Base-by-base conservation (phyloP, 1,284 basidiomycete genomes). In the Irpex sp. region DNA sequence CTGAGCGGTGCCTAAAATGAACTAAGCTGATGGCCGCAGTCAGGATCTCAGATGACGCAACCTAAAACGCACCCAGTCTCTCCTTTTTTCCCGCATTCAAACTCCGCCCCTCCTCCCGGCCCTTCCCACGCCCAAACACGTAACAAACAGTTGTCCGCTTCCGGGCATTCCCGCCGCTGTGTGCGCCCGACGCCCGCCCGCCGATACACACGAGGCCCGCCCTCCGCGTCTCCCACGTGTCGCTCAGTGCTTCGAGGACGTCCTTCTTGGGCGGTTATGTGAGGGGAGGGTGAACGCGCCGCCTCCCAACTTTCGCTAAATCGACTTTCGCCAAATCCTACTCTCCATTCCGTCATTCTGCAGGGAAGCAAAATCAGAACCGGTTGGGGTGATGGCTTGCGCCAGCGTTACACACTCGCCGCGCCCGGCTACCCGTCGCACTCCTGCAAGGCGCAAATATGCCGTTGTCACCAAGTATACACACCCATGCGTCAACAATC, bases 11-110 rank as follows among this genome's bases (percentile, higher is more conserved):
- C 72, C 72, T 72, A 74, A 74, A 71, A 71, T 71, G 68, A 73
- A 66, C 72, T 72, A 71, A 70, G 57, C 71, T 75, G 73, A 75
- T 75, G 72, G 72, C 73, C 73, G 73, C 73, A 71, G 70, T 67
- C 68, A 71, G 67, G 69, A 75, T 75, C 73, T 70, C 54, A 72
- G 72, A 75, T 75, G 71, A 72, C 72, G 71, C 70, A 73, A 73
- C 71, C 66, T 67, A 70, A 70, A 69, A 66, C 69, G 65, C 68
- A 61, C 67, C 71, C 68, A 67, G 65, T 64, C 68, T 67, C 64
- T 44, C 56, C 62, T 67, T 66, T 67, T 61, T 66, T 64, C 62
- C 61, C 63, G 62, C 63, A 61, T 36, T 56, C 56, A 38, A 62
- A 44, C 60, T 65, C 65, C 60, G 64, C 61, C 62, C 52, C 48